Conservation (phyloP, 83 land plant species). For the Diphasiastrum complanatum region DNA sequence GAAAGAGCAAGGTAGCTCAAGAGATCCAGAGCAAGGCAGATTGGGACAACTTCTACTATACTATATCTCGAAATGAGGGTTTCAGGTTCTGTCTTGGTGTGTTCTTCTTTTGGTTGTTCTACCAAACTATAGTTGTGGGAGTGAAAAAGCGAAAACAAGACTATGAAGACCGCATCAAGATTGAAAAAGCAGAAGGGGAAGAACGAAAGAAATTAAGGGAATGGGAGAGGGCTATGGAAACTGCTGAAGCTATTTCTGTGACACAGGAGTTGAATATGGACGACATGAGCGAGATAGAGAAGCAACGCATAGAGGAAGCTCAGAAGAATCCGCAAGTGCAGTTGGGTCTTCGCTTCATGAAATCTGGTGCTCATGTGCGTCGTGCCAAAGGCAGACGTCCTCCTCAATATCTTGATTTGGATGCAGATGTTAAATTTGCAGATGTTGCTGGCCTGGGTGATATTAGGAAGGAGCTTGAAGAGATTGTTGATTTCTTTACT, state of each 20-base stretch:
- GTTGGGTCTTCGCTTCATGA: conserved; percentile 76
- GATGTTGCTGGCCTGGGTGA: conserved; percentile 98
- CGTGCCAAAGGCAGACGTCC: conserved; percentile 40
- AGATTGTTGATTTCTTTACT: conserved; percentile 90
- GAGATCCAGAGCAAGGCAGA: conserved; percentile 5
- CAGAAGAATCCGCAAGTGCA: conserved; percentile 60
- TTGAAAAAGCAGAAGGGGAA: conserved; percentile 73
- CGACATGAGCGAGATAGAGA: conserved; percentile 32
- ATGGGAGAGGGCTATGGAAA: conserved; percentile 56
- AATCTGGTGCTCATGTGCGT: conserved; percentile 82
- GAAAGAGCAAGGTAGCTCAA: background rate
- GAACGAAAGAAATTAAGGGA: conserved; percentile 72
- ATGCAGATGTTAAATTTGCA: conserved; percentile 74
- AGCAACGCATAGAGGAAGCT: conserved; percentile 28
- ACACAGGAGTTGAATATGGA: conserved; percentile 23
- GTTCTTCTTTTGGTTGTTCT: conserved; percentile 64
- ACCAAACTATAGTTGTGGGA: conserved; percentile 53
- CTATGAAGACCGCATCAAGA: conserved; percentile 81
- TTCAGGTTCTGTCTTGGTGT: conserved; percentile 43
- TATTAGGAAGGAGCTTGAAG: conserved; percentile 86
- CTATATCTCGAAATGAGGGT: conserved; percentile 38
- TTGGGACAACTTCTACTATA: conserved; percentile 32
- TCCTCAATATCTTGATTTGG: conserved; percentile 65
- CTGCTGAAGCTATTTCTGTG: conserved; percentile 31
- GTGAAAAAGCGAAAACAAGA: conserved; percentile 76